phyloP scores from a whole-genome alignment of 495 filamentous ascomycete genomes.

The Xylaria palmicola region DNA sequence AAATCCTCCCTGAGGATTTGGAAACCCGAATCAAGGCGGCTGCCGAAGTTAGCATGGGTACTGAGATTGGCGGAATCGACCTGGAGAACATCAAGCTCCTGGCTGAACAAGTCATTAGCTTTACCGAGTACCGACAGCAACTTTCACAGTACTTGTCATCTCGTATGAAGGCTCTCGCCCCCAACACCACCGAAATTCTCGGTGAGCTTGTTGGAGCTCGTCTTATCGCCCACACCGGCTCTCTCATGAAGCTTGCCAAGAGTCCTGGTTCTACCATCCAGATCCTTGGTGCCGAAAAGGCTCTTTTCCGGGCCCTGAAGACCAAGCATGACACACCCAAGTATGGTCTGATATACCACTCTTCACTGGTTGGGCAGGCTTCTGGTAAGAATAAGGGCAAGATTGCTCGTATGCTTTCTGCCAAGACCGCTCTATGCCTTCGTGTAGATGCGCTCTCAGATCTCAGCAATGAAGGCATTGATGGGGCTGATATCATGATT shows the following conservation, averaged over 20 bases:
- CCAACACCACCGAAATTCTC: slow-evolving; percentile 91
- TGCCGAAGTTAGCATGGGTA: slow-evolving; percentile 97
- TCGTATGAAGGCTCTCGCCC: slow-evolving; percentile 95
- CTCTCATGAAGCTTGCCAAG: slow-evolving; percentile 94
- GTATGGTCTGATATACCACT: slow-evolving; percentile 98
- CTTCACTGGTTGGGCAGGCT: slow-evolving; percentile 92
- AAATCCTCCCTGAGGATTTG: slow-evolving; percentile 95
- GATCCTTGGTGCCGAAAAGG: slow-evolving; percentile 98
- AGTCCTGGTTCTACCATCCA: slow-evolving; percentile 94
- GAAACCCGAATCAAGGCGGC: slow-evolving; percentile 88
- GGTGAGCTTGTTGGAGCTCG: slow-evolving; percentile 94
- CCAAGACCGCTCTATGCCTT: slow-evolving; percentile 88
- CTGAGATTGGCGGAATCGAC: slow-evolving; percentile 88
- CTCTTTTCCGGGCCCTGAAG: slow-evolving; percentile 95
- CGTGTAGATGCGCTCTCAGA: slow-evolving; percentile 90
- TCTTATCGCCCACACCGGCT: slow-evolving; percentile 93
- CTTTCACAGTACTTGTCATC: slow-evolving; percentile 85
- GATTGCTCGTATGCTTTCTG: slow-evolving; percentile 92
- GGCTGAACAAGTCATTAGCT: slow-evolving; percentile 88
- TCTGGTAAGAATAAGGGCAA: slow-evolving; percentile 99
- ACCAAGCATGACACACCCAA: slow-evolving; percentile 99
- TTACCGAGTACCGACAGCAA: slow-evolving; percentile 84
- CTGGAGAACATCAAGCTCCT: slow-evolving; percentile 85
- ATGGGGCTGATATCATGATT: slow-evolving; percentile 60
- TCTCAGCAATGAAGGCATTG: slow-evolving; percentile 59